Evolutionary conservation across 495 filamentous ascomycete species (phyloP).

Genomic region (Tuber calosporum): DNA sequence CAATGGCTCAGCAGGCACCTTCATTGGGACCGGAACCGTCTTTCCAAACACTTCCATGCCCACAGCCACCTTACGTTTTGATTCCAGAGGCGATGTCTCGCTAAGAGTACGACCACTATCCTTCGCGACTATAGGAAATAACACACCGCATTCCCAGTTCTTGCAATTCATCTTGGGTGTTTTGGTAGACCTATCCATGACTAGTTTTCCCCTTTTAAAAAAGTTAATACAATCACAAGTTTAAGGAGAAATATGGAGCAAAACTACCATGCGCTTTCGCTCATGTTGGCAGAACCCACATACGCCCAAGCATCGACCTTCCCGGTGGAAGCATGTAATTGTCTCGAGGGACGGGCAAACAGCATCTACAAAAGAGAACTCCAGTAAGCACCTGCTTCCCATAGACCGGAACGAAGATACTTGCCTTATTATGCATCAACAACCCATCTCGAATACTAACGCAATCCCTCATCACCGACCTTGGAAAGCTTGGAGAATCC

Average conservation of each 20-base stretch:
- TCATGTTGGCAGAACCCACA: slow-evolving; percentile 85
- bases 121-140: slow-evolving; percentile 50
- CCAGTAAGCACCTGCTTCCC: neutral
- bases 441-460: slow-evolving; percentile 57
- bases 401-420: neutral
- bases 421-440: slow-evolving; percentile 80
- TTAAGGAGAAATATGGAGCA: neutral
- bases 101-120: slow-evolving; percentile 6
- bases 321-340: slow-evolving; percentile 14
- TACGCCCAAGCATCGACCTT: slow-evolving; percentile 62
- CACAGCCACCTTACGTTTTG: slow-evolving; percentile 1
- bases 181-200: slow-evolving; percentile 58
- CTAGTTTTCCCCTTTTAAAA: slow-evolving; percentile 53
- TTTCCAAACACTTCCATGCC: slow-evolving; percentile 52
- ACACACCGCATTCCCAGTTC: slow-evolving; percentile 95
- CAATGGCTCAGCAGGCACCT: slow-evolving; percentile 52
- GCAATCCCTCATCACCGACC: slow-evolving; percentile 64
- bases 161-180: slow-evolving; percentile 68
- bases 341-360: slow-evolving; percentile 53
- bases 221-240: slow-evolving; percentile 2
- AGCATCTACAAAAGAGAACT: slow-evolving; percentile 48
- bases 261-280: slow-evolving; percentile 83
- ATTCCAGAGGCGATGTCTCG: neutral
- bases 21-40: slow-evolving; percentile 65
- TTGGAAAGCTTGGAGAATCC: slow-evolving; percentile 59